A percentile compares a stretch with the other conserved stretches of the same genome.
These are phyloP conservation scores for Didymella sp. DNA, from an alignment of 2,329 filamentous ascomycete species.

Conservation along the genomic window DNA sequence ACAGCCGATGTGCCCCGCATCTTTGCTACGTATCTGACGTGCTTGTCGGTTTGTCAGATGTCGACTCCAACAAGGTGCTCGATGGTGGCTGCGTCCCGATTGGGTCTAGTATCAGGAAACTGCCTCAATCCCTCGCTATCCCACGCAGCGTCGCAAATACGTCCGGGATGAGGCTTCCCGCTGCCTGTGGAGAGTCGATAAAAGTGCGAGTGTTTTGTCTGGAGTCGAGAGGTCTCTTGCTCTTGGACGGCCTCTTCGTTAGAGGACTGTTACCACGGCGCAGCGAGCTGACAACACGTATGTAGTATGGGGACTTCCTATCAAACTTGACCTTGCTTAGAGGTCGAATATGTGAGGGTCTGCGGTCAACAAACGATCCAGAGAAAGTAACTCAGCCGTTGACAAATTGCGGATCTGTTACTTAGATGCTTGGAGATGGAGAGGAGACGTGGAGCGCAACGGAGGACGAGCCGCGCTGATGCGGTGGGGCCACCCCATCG, in stretches of 20 bases:
- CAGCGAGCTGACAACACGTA: no score
- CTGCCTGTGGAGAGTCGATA: neutral
- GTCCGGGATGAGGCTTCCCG: neutral
- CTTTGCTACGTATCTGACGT: conserved; percentile 23
- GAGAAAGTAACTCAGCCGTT: neutral
- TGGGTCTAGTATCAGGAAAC: conserved; percentile 28
- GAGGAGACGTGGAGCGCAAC: neutral
- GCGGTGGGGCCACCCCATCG: no score
- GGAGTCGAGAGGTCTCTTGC: neutral
- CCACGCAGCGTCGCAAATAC: neutral
- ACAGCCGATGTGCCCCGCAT: conserved; percentile 35
- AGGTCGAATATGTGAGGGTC: no score
- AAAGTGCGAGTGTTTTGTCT: neutral
- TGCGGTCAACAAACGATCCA: no score
- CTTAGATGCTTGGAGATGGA: neutral
- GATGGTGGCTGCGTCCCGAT: conserved; percentile 22
- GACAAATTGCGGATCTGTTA: neutral
- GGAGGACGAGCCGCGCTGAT: neutral
- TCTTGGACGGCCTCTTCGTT: no score
- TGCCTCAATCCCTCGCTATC: conserved; percentile 40
- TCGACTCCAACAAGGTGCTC: conserved; percentile 45
- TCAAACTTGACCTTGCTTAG: no score
- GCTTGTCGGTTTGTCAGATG: conserved; percentile 26
- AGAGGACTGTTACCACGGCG: no score
- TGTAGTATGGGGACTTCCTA: no score